Evolutionary conservation across 345 rosid species (phyloP).

Genomic region (Eutrema japonicum): DNA sequence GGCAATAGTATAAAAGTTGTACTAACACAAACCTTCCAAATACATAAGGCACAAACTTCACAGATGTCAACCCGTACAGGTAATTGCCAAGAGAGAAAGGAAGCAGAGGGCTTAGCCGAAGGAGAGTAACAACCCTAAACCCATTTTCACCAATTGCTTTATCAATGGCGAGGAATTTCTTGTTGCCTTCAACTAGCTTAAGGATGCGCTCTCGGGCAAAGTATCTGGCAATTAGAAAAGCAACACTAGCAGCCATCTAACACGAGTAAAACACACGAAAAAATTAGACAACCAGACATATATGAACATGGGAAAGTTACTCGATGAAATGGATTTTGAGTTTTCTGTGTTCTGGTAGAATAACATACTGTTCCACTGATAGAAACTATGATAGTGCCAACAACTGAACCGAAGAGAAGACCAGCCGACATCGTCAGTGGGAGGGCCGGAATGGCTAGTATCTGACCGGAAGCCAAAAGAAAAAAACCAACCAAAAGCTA

Average conservation of each 20-base stretch:
- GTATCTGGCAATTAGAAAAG: slow-evolving; percentile 95
- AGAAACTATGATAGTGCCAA: slow-evolving; percentile 96
- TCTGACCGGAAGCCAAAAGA: slow-evolving; percentile 45
- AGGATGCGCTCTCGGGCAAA: slow-evolving; percentile 96
- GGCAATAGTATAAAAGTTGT: background rate
- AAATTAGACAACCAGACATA: slow-evolving; percentile 31
- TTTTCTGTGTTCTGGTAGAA: background rate
- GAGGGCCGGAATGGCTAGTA: slow-evolving; percentile 94
- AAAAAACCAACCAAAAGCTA: background rate
- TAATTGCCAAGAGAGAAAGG: slow-evolving; percentile 96
- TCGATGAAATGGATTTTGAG: background rate
- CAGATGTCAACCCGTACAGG: slow-evolving; percentile 91
- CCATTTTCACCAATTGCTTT: slow-evolving; percentile 98
- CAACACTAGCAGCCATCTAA: slow-evolving; percentile 92
- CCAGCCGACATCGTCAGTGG: slow-evolving; percentile 99
- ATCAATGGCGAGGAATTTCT: slow-evolving; percentile 95
- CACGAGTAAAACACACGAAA: slow-evolving; percentile 17
- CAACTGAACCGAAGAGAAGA: slow-evolving; percentile 86
- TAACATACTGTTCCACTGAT: slow-evolving; percentile 92
- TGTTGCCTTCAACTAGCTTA: slow-evolving; percentile 91
- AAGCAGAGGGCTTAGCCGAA: slow-evolving; percentile 94
- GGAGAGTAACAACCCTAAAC: slow-evolving; percentile 87
- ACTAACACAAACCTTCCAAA: slow-evolving; percentile 75
- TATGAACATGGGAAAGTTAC: slow-evolving; percentile 2
- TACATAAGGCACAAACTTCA: slow-evolving; percentile 87